Percentiles rank a stretch among this genome's conserved stretches.
phyloP scores from a whole-genome alignment of 805 yeast species.

The Lachancea nothofagi region DNA sequence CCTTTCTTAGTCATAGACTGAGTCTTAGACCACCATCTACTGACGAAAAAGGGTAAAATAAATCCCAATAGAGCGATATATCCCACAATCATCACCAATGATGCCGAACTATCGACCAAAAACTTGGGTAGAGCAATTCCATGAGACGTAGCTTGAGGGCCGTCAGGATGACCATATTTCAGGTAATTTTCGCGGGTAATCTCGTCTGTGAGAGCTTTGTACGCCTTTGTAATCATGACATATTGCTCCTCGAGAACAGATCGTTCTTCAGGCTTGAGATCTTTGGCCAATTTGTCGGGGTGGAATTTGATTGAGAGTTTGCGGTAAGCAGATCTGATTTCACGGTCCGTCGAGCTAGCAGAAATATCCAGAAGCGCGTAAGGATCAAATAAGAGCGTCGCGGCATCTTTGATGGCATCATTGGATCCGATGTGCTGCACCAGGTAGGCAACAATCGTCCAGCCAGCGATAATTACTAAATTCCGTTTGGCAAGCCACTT shows the following conservation, averaged over 20 bases:
- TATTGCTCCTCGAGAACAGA: constrained; percentile 64
- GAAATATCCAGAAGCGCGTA: constrained; percentile 77
- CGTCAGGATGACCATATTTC: constrained; percentile 96
- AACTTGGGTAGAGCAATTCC: constrained; percentile 95
- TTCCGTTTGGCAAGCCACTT: constrained; percentile 19
- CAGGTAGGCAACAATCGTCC: constrained; percentile 49
- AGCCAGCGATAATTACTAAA: constrained; percentile 43
- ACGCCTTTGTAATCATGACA: constrained; percentile 83
- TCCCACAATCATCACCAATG: constrained; percentile 52
- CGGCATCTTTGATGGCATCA: constrained; percentile 43
- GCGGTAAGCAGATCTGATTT: constrained; percentile 76
- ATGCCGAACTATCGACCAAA: constrained; percentile 75
- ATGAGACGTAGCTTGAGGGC: constrained; percentile 82
- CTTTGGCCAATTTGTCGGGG: constrained; percentile 81
- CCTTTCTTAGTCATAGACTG: constrained; percentile 78
- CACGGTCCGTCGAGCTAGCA: constrained; percentile 63
- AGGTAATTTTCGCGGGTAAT: constrained; percentile 72
- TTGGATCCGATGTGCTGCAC: constrained; percentile 35
- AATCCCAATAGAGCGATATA: constrained; percentile 73
- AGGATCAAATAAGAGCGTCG: constrained; percentile 65
- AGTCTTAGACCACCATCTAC: constrained; percentile 85
- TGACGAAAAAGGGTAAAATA: constrained; percentile 73
- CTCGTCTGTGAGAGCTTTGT: constrained; percentile 92
- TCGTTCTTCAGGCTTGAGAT: constrained; percentile 51
- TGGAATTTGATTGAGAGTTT: constrained; percentile 83